These are phyloP conservation scores for Spinellus fusiger DNA, from an alignment of 192 early-diverging fungal species.

Conservation along the genomic window DNA sequence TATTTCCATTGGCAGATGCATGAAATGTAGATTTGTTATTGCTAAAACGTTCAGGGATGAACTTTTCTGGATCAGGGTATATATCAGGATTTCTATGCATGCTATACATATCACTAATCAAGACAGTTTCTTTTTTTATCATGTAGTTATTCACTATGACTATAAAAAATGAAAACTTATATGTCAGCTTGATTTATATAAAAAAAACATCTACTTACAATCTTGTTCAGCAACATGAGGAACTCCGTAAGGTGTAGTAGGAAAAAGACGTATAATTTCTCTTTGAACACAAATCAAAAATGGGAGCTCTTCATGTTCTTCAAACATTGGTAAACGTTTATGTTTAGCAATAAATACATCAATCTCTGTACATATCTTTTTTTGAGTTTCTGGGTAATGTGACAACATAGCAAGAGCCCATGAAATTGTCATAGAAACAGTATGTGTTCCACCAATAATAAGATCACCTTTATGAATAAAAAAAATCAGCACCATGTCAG, in stretches of 20 bases:
- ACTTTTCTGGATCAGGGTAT: constrained; percentile 32
- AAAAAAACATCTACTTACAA: background rate
- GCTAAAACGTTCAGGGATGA: constrained; percentile 38
- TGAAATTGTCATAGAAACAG: background rate
- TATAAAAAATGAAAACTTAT: constrained; percentile 32
- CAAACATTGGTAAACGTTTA: background rate
- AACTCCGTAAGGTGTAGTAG: constrained; percentile 2
- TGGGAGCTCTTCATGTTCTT: constrained; percentile 3
- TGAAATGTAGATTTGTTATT: background rate
- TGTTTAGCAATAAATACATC: constrained; percentile 1
- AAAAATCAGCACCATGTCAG: background rate
- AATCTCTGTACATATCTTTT: constrained; percentile 5
- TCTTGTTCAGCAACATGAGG: constrained; percentile 17
- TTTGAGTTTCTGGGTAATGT: constrained; percentile 15
- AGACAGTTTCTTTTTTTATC: constrained; percentile 11
- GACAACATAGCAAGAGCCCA: constrained; percentile 10
- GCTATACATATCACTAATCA: constrained; percentile 41
- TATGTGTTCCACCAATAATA: constrained; percentile 1
- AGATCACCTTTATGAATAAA: constrained; percentile 6
- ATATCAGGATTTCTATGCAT: constrained; percentile 29
- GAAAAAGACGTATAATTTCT: constrained; percentile 6
- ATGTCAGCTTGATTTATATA: no score
- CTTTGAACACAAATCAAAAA: constrained; percentile 11
- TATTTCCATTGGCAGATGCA: constrained; percentile 17
- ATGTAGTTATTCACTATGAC: background rate